Base-by-base conservation (phyloP, 371 early-diverging fungal genomes). In the Haplosporangium sp. region DNA sequence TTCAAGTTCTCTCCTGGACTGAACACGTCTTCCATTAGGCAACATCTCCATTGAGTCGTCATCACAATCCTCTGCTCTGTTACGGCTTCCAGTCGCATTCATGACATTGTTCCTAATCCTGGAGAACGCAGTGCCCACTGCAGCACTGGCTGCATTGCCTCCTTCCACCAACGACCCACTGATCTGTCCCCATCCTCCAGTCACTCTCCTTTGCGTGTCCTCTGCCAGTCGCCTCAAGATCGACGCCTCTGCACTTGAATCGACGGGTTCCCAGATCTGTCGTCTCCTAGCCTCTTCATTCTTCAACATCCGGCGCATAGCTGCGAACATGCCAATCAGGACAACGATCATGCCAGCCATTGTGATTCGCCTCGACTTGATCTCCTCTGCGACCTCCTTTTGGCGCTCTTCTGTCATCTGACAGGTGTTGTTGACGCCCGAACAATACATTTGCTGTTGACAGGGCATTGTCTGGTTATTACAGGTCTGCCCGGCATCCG, bases 231-330 rank as follows among this genome's bases (percentile, higher is more conserved):
- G 72, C 37, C 72, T 53, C 50, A 79, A 45, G 23, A 79, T 79
- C 12, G 79, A 79, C 5, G 73, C 79, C 55, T 79, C 79, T 20
- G 79, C 65, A 43, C 79, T 79, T 21, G 79, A 79, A 21, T 79
- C 79, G 12, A 79, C 79, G 16, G 79, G 79, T 36, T 79, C 79
- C 79, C 79, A 79, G 36, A 79, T 79, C 41, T 79, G 79, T 54
- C 79, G 29, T 55, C 79, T 54, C 48, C 79, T 59, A 7, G 72
- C 65, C 52, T 79, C 79, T 13, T 79, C 79, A 36, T 79, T 79
- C 69, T 79, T 79, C 54, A 79, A 62, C 73, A 79, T 73, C 42
- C 73, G 64, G 37, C 79, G 56, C 79, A 79, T 79, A 0, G 79
- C 79, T 20, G 69, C n/a, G 53, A 79, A 79, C 77, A 76, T 76